Base-by-base conservation (phyloP, 768 basidiomycete genomes). In the Cubamyces lactineus region DNA sequence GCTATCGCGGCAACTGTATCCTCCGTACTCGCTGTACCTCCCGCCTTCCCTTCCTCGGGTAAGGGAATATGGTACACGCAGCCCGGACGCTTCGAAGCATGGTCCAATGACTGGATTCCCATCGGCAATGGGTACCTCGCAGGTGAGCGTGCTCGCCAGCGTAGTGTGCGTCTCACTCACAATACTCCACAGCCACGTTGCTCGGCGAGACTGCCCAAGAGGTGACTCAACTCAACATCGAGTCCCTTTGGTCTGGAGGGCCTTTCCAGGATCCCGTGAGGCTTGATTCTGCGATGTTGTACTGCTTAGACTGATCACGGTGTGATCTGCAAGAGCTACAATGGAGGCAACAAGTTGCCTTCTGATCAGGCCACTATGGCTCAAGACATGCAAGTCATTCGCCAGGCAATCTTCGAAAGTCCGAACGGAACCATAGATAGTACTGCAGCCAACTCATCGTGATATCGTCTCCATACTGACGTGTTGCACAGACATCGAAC, bases 161-260 rank as follows among this genome's bases (percentile, higher is more conserved):
- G 42, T 2, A 12, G 5, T 30, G n/a, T 61, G n/a, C 47, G 43
- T 38, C 13, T 28, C 7, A 50, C 47, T 41, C 9, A 43, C 15
- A 46, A 51, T 53, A 9, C 11, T 9, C 52, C 30, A 46, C 55
- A 89, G 89, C 87, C 8, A 89, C 86, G 82, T 72, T 86, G 19
- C 82, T 82, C 8, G 89, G 89, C 1, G 86, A 85, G 5, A 83
- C 84, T 1, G 67, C 71, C 2, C 80, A 83, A 42, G 89, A 91
- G 72, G 75, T 75, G 16, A 85, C 80, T 11, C 87, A 87, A 63
- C 75, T 92, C 26, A 91, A 92, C 69, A 86, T 92, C 48, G 89
- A 92, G 68, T 85, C 86, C 15, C 75, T 92, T 9, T 91, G 90
- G 89, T 80, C 84, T 19, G 89, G 89, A 19, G 89, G 89, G 3